Base-by-base conservation (phyloP, 2,329 filamentous ascomycete species). In the Coleophoma crateriformis region DNA sequence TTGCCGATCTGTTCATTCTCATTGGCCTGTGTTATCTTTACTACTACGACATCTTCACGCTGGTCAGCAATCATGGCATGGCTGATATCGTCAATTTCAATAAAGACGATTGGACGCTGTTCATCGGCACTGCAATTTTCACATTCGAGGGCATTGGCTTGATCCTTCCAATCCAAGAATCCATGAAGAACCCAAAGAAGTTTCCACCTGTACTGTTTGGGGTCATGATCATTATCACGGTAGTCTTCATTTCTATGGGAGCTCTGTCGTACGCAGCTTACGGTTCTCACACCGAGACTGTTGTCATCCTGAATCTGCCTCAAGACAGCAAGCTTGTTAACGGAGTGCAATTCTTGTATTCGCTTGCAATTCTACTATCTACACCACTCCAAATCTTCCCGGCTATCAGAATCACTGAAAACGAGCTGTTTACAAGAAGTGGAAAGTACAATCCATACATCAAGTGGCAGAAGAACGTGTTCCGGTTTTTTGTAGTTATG, bases 381-480 rank as follows among this genome's bases (percentile, higher is more conserved):
- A 99, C 94, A 0, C 94, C 94, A 6, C 74, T 99, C 51, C 95
- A 99, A 65, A 91, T 99, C 58, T 99, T 97, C 76, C 94, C 94
- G 0, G 94, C 94, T 40, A 97, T 99, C 62, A 87, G 92, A 64
- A 99, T 99, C 63, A 90, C 89, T 33, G 91, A 95, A 70, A 96
- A 95, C 60, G 90, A 90, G 58, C 77, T 97, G 7, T 99, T 97
- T 68, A 95, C 88, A 20, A 80, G 87, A 64, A 96, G 90, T 54
- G 91, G 94, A 60, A 99, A 99, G 71, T 96, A 96, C 72, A 96
- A 97, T 65, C 91, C 90, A 1, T 94, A 89, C 65, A 95, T 99
- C 75, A 99, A 99, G 74, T 99, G 94, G 94, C 88, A 97, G 77
- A 99, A 99, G 82, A 99, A 99, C 61, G 74, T 87, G 33, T 99